These are phyloP conservation scores for Kwoniella dendrophila DNA, from an alignment of 768 basidiomycete species.

Conservation along the genomic window DNA sequence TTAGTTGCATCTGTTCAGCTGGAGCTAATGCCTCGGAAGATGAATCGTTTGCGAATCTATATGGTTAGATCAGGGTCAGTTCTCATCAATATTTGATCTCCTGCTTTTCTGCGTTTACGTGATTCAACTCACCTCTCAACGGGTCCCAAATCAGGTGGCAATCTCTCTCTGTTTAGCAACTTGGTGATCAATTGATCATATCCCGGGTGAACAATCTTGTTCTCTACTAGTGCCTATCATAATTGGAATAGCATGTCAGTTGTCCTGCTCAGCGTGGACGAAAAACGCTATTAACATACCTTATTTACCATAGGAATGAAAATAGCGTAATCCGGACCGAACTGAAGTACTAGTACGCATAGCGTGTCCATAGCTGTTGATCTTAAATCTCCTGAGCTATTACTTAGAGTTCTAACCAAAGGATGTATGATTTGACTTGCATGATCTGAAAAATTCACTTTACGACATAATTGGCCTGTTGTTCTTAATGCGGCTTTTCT, in stretches of 20 bases:
- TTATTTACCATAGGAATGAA: slow-evolving; percentile 98
- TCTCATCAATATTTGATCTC: background rate
- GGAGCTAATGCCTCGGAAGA: slow-evolving; percentile 52
- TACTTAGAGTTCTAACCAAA: slow-evolving; percentile 79
- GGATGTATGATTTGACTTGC: slow-evolving; percentile 97
- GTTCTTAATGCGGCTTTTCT: slow-evolving; percentile 88
- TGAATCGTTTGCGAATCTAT: slow-evolving; percentile 34
- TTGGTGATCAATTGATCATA: slow-evolving; percentile 89
- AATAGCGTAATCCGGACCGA: slow-evolving; percentile 95
- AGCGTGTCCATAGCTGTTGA: slow-evolving; percentile 88
- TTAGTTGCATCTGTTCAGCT: slow-evolving; percentile 82
- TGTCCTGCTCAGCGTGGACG: background rate
- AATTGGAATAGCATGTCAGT: background rate
- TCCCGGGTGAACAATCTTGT: slow-evolving; percentile 73
- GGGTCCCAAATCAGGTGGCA: slow-evolving; percentile 80
- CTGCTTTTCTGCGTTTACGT: too few species aligned
- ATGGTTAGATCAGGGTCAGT: background rate
- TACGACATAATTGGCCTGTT: slow-evolving; percentile 82
- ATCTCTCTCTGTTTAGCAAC: slow-evolving; percentile 84
- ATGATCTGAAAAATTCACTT: slow-evolving; percentile 97
- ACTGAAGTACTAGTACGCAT: slow-evolving; percentile 86
- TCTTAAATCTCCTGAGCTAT: slow-evolving; percentile 69
- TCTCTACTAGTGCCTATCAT: slow-evolving; percentile 71
- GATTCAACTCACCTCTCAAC: slow-evolving; percentile 70
- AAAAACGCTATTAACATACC: slow-evolving; percentile 59